These are phyloP conservation scores for Fusarium praegraminearum DNA, from an alignment of 2,329 filamentous ascomycete genomes.

Conservation along the genomic window DNA sequence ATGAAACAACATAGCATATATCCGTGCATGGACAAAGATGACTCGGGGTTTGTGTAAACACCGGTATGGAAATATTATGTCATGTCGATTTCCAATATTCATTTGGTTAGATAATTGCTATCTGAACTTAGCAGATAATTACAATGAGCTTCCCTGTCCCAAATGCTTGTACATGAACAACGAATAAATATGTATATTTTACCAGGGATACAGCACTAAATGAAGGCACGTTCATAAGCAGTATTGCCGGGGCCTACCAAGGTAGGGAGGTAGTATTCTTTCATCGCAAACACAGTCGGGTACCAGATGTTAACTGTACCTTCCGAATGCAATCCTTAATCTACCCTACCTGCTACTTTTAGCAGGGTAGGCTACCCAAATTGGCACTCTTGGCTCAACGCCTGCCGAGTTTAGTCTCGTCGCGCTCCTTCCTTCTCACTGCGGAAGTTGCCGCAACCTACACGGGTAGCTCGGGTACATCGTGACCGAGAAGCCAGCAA, in stretches of 20 bases:
- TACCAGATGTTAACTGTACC: not conserved
- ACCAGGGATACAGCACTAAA: not conserved
- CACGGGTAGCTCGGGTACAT: conserved; percentile 1
- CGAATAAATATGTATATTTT: not conserved
- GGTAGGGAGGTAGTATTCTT: not conserved
- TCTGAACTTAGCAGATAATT: not conserved
- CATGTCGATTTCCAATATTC: not conserved
- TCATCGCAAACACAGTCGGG: not conserved
- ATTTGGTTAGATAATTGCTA: not conserved
- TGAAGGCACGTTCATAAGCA: not conserved
- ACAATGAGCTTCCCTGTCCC: not conserved
- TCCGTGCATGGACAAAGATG: not conserved
- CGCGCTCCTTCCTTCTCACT: not conserved
- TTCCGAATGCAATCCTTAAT: not conserved
- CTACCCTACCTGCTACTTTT: not conserved
- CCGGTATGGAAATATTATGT: conserved; percentile 8
- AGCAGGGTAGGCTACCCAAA: not conserved
- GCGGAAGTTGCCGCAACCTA: not conserved
- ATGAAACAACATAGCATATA: not conserved
- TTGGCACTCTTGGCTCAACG: not conserved
- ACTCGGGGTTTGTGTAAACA: not conserved
- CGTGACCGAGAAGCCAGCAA: not conserved
- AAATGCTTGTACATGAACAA: not conserved
- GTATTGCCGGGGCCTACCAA: not conserved
- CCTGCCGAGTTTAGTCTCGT: not conserved